Conservation (phyloP, 352 stramenopile genomes). For the Globisporangium cystogenes region DNA sequence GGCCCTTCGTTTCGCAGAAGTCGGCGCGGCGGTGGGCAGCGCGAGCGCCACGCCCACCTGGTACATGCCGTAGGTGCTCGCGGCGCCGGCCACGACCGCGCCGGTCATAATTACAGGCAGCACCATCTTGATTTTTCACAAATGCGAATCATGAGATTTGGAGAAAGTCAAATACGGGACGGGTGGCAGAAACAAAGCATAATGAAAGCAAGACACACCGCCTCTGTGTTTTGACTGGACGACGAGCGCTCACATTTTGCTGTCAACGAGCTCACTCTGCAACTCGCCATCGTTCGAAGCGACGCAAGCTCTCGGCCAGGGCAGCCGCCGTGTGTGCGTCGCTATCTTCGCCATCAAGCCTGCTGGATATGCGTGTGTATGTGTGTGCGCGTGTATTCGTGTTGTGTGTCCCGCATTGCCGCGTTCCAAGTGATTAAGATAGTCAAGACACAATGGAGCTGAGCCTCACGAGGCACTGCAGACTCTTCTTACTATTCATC, state of each 20-base stretch:
- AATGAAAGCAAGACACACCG: neutral
- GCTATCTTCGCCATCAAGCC: no score
- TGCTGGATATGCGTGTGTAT: neutral
- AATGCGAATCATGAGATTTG: neutral
- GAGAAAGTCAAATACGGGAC: neutral
- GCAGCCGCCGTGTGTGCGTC: neutral
- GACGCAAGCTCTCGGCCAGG: no score
- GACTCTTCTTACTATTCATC: conserved; percentile 71
- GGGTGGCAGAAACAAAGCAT: neutral
- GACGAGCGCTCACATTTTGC: no score
- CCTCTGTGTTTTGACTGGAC: neutral
- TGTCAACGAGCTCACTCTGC: no score
- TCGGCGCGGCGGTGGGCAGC: conserved; percentile 27
- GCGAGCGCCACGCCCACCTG: conserved; percentile 44
- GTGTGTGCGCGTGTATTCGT: neutral
- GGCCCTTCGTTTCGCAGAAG: no score
- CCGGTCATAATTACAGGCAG: conserved; percentile 64
- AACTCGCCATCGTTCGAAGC: no score
- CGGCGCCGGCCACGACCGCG: conserved; percentile 30
- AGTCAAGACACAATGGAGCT: conserved; percentile 33
- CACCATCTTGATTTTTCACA: conserved; percentile 32
- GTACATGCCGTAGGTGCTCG: conserved; percentile 67
- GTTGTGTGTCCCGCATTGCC: neutral
- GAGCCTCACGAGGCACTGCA: conserved; percentile 30
- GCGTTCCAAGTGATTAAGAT: conserved; percentile 67